phyloP scores from a whole-genome alignment of 2,329 filamentous ascomycete species.

The Xylariaceae sp. region DNA sequence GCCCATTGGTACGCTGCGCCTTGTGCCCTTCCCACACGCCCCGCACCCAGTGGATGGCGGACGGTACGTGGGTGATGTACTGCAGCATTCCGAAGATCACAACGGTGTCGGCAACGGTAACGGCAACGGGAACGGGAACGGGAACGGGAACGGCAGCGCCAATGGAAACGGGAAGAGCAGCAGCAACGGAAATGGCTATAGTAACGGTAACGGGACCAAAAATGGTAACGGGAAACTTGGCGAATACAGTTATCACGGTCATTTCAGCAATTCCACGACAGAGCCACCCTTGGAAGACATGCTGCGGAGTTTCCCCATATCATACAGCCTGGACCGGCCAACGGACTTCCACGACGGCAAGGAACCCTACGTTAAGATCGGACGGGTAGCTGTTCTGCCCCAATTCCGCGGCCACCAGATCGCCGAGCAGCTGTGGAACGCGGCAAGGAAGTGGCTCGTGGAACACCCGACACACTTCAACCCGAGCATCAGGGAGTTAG shows the following conservation, averaged over 20 bases:
- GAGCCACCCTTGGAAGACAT: conserved; percentile 6
- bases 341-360: conserved; percentile 54
- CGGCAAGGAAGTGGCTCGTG: conserved; percentile 63
- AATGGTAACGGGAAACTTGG: neutral
- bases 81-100: conserved; percentile 27
- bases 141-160: too few relatives aligned
- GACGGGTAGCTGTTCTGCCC: conserved; percentile 66
- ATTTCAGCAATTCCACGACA: neutral
- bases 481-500: conserved; percentile 43
- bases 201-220: neutral
- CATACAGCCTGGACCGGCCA: conserved; percentile 38
- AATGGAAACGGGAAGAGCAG: too few relatives aligned
- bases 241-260: neutral
- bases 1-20: conserved; percentile 71
- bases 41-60: conserved; percentile 55
- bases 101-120: neutral
- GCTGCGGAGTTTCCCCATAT: conserved; percentile 25
- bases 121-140: neutral
- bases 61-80: conserved; percentile 44
- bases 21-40: conserved; percentile 76
- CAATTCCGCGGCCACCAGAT: conserved; percentile 63
- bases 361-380: conserved; percentile 80
- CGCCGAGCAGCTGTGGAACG: conserved; percentile 61
- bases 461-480: conserved; percentile 56
- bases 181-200: too few relatives aligned